phyloP scores from a whole-genome alignment of 1,139 yeast genomes.

The Pichia kudriavzevii region DNA sequence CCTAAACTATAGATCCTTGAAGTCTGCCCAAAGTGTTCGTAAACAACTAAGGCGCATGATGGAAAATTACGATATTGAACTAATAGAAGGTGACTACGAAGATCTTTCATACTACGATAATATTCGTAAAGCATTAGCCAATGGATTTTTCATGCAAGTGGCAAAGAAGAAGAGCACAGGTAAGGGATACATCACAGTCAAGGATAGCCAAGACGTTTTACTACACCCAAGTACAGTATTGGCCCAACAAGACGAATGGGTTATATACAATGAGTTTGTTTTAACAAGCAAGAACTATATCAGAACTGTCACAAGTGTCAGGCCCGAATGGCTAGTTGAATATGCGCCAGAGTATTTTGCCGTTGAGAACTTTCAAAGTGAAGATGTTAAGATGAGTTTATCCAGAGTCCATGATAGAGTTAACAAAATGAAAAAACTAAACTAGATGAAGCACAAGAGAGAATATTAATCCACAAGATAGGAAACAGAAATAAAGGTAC shows the following conservation, averaged over 20 bases:
- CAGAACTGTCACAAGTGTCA: conserved; percentile 86
- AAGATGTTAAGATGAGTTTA: conserved; percentile 75
- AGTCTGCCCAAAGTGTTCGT: conserved; percentile 79
- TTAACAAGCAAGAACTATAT: conserved; percentile 89
- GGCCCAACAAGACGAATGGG: conserved; percentile 84
- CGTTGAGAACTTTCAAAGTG: conserved; percentile 65
- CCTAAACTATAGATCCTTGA: conserved; percentile 72
- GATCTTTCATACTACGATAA: conserved; percentile 62
- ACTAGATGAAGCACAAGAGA: no score
- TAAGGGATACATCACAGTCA: conserved; percentile 77
- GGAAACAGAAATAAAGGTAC: conserved; percentile 15
- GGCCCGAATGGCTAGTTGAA: conserved; percentile 87
- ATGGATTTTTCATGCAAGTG: conserved; percentile 98
- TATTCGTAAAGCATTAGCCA: conserved; percentile 75
- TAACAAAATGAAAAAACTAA: conserved; percentile 34
- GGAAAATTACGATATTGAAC: conserved; percentile 71
- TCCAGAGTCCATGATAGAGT: conserved; percentile 57
- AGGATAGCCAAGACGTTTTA: conserved; percentile 92
- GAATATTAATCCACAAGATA: no score
- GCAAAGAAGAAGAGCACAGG: conserved; percentile 78
- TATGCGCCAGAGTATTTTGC: conserved; percentile 82
- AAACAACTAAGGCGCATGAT: conserved; percentile 74
- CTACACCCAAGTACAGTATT: conserved; percentile 90
- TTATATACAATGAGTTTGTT: conserved; percentile 90
- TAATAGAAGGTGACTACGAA: conserved; percentile 64